Evolutionary conservation across 805 yeast species (phyloP).

Genomic region (Wickerhamomyces hampshirensis): DNA sequence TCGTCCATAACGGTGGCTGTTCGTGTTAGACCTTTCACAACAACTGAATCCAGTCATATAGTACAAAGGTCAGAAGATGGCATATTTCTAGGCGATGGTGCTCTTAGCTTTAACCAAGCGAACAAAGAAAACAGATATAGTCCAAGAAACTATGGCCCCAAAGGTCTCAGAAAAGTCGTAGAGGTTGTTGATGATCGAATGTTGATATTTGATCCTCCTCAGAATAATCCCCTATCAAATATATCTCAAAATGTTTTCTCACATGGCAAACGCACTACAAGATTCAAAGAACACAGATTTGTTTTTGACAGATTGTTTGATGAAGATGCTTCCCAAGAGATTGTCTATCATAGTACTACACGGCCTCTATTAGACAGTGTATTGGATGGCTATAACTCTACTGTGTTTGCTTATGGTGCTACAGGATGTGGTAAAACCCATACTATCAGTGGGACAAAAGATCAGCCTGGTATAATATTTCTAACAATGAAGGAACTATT

Average conservation of each 20-base stretch:
- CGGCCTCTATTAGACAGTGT: constrained; percentile 68
- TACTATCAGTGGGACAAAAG: constrained; percentile 74
- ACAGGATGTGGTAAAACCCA: constrained; percentile 98
- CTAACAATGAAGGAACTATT: constrained; percentile 75
- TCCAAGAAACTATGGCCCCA: constrained; percentile 28
- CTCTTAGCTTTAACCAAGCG: constrained; percentile 30
- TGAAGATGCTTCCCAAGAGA: constrained; percentile 55
- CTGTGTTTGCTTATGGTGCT: constrained; percentile 95
- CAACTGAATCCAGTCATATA: constrained; percentile 45
- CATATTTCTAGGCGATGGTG: constrained; percentile 51
- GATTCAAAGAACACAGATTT: constrained; percentile 70
- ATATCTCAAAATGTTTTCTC: constrained; percentile 32
- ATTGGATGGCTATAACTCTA: constrained; percentile 82
- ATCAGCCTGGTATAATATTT: constrained; percentile 75
- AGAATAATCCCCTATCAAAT: constrained; percentile 48
- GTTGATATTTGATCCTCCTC: constrained; percentile 85
- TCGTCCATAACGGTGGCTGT: constrained; percentile 76
- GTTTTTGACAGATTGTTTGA: constrained; percentile 81
- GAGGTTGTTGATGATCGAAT: constrained; percentile 80
- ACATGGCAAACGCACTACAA: constrained; percentile 32
- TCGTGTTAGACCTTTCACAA: constrained; percentile 79
- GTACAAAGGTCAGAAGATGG: constrained; percentile 33
- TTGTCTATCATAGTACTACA: constrained; percentile 64
- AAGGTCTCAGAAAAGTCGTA: constrained; percentile 62
- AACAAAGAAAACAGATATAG: constrained; percentile 19